Evolutionary conservation across 2,329 filamentous ascomycete genomes (phyloP).

Genomic region (Chrysoporthe puriensis): DNA sequence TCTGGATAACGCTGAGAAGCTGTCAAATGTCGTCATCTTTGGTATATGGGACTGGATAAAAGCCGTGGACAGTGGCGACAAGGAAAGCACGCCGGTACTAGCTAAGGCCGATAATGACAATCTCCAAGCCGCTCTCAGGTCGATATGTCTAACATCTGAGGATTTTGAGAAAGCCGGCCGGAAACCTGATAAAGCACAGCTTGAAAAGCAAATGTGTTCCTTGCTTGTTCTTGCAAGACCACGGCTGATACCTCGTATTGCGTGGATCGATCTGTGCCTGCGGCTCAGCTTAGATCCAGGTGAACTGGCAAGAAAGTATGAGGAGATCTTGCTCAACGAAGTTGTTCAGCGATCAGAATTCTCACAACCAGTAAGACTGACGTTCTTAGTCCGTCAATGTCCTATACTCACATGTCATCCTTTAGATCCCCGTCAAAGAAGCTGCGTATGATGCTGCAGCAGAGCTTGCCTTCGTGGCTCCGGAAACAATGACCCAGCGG

Average conservation of each 20-base stretch:
- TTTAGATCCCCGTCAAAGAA: constrained; percentile 50
- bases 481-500: constrained; percentile 75
- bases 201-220: constrained; percentile 74
- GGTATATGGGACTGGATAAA: constrained; percentile 83
- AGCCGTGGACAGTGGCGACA: constrained; percentile 69
- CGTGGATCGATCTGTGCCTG: constrained; percentile 89
- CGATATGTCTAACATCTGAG: constrained; percentile 65
- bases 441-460: constrained; percentile 86
- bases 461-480: constrained; percentile 91
- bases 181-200: constrained; percentile 48
- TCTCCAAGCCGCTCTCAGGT: constrained; percentile 63
- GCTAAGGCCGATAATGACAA: constrained; percentile 67
- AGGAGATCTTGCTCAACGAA: constrained; percentile 68
- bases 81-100: constrained; percentile 71
- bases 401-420: background rate
- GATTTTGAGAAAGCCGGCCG: constrained; percentile 52
- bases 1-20: constrained; percentile 55
- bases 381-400: background rate
- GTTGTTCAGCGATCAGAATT: constrained; percentile 51
- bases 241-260: constrained; percentile 75
- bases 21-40: constrained; percentile 66
- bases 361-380: constrained; percentile 25
- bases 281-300: constrained; percentile 83
- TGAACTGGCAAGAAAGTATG: constrained; percentile 66
- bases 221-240: constrained; percentile 78